Conservation (phyloP, 371 early-diverging fungal species). For the Nematocida ironsii region DNA sequence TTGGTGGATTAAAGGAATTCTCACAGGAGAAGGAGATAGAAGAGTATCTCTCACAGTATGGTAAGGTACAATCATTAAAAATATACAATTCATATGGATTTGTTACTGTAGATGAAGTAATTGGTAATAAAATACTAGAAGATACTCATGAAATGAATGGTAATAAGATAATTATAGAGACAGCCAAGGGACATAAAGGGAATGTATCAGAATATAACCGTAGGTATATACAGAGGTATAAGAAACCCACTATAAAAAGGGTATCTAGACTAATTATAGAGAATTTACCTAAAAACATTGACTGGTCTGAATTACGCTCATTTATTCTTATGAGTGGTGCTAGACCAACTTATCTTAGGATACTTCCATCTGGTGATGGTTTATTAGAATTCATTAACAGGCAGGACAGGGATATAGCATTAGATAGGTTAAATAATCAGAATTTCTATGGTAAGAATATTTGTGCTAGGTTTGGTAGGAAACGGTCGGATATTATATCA, state of each 20-base stretch:
- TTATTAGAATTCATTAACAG: conserved; percentile 34
- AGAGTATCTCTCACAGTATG: conserved; percentile 38
- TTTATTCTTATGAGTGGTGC: conserved; percentile 39
- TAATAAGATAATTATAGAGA: conserved; percentile 21
- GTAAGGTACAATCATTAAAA: conserved; percentile 18
- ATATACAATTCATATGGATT: conserved; percentile 50
- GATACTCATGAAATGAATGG: conserved; percentile 29
- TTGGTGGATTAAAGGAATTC: conserved; percentile 42
- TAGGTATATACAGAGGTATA: background rate
- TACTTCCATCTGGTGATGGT: conserved; percentile 49
- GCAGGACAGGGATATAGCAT: conserved; percentile 41
- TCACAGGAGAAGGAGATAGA: conserved; percentile 46
- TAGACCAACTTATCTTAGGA: conserved; percentile 26
- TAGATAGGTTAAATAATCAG: conserved; percentile 28
- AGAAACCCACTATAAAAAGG: background rate
- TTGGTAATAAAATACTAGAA: conserved; percentile 28
- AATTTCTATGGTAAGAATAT: conserved; percentile 13
- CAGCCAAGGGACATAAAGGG: conserved; percentile 13
- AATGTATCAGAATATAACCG: background rate
- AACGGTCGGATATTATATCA: conserved; percentile 5
- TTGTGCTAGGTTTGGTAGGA: conserved; percentile 43
- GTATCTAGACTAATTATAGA: conserved; percentile 39
- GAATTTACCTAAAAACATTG: conserved; percentile 33
- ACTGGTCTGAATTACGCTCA: conserved; percentile 31
- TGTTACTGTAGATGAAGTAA: conserved; percentile 30